These are phyloP conservation scores for Neurospora discreta DNA, from an alignment of 495 filamentous ascomycete species.

Conservation along the genomic window DNA sequence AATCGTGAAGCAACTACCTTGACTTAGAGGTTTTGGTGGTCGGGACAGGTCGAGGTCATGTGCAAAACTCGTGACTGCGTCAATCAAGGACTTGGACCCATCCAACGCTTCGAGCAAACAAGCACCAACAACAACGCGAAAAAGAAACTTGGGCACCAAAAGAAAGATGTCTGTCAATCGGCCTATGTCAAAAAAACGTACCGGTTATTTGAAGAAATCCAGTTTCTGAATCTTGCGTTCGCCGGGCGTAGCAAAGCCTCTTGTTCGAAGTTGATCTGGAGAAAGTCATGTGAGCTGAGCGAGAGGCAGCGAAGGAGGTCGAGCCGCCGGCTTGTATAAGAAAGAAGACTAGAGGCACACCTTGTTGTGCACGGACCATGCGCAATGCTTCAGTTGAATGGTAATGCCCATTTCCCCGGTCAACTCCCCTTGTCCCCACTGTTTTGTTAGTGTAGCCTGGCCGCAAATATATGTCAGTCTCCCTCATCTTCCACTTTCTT, in stretches of 20 bases:
- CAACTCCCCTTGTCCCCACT: background rate
- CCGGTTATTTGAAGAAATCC: slow-evolving; percentile 3
- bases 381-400: background rate
- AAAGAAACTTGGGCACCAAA: background rate
- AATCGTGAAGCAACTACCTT: background rate
- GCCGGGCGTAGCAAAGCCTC: background rate
- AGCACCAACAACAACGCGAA: slow-evolving; percentile 5
- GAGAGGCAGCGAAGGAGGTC: slow-evolving; percentile 4
- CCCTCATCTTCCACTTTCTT: background rate
- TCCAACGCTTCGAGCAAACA: background rate
- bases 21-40: background rate
- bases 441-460: background rate
- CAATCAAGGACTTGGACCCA: slow-evolving; percentile 14
- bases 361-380: slow-evolving; percentile 13
- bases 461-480: background rate
- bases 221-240: slow-evolving; percentile 1
- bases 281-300: slow-evolving; percentile 24
- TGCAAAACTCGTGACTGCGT: slow-evolving; percentile 25
- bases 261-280: slow-evolving; percentile 15
- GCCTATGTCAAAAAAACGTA: slow-evolving; percentile 6
- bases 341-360: slow-evolving; percentile 6
- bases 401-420: background rate
- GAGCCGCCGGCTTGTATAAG: slow-evolving; percentile 8
- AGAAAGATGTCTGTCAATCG: background rate
- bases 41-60: slow-evolving; percentile 24